These are phyloP conservation scores for Arabis hirsuta DNA, from an alignment of 345 rosid species.

Conservation along the genomic window DNA sequence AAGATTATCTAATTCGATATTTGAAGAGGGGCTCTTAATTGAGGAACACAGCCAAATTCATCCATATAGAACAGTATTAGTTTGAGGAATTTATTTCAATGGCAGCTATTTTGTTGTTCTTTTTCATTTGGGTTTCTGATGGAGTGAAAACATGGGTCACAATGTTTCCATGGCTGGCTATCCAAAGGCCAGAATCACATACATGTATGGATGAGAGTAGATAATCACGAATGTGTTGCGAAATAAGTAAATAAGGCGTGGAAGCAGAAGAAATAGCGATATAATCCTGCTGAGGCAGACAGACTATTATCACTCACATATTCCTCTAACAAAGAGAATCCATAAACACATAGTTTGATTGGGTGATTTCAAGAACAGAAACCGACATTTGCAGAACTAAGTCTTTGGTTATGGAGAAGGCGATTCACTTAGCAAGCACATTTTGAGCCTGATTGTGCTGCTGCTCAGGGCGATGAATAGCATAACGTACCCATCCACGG, in stretches of 20 bases:
- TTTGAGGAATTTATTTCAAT: neutral
- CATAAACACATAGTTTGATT: neutral
- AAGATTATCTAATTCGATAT: too few species aligned
- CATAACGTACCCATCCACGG: conserved; percentile 98
- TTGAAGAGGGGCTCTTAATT: too few species aligned
- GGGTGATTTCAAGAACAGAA: too few species aligned
- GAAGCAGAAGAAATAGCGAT: neutral
- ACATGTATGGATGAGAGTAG: neutral
- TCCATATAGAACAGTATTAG: too few species aligned
- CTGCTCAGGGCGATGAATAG: conserved; percentile 94
- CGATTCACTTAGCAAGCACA: conserved; percentile 54
- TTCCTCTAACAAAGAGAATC: neutral
- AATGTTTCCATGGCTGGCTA: neutral
- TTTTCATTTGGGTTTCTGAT: neutral
- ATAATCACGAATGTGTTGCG: neutral
- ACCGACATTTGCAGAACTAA: too few species aligned
- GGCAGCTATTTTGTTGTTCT: neutral
- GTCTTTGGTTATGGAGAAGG: too few species aligned
- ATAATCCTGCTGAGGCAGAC: neutral
- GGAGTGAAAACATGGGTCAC: neutral
- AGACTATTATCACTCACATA: conserved; percentile 1
- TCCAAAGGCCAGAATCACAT: neutral
- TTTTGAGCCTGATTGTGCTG: conserved; percentile 73
- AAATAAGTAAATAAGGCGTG: neutral
- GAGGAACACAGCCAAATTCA: neutral